These are phyloP conservation scores for Erysiphe neolycopersici DNA, from an alignment of 2,329 filamentous ascomycete species.

Conservation along the genomic window DNA sequence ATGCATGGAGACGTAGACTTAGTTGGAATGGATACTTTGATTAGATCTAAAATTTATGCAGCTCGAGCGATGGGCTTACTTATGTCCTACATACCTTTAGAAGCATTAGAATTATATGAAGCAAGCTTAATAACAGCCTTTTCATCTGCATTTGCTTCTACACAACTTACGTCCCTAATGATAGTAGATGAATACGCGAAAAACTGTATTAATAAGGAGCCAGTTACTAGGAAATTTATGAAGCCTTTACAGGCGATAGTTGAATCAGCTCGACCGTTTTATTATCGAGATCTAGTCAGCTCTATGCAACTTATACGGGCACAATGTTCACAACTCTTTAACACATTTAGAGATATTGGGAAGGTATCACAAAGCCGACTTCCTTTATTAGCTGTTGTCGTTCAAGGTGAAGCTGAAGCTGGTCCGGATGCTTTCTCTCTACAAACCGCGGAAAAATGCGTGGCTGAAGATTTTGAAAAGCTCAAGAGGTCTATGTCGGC, in stretches of 20 bases:
- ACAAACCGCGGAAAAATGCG: slow-evolving; percentile 62
- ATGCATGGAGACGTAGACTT: slow-evolving; percentile 91
- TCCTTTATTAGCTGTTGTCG: slow-evolving; percentile 63
- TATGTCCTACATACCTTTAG: slow-evolving; percentile 48
- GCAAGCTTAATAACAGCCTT: slow-evolving; percentile 38
- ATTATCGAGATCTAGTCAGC: slow-evolving; percentile 74
- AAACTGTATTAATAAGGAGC: slow-evolving; percentile 20
- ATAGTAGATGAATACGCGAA: slow-evolving; percentile 74
- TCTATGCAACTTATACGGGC: slow-evolving; percentile 73
- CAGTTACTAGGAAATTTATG: slow-evolving; percentile 29
- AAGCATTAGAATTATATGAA: slow-evolving; percentile 35
- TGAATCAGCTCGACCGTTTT: slow-evolving; percentile 52
- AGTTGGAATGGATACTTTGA: slow-evolving; percentile 66
- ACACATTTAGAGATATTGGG: slow-evolving; percentile 74
- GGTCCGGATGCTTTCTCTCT: slow-evolving; percentile 84
- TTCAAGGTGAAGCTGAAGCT: slow-evolving; percentile 78
- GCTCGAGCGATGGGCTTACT: slow-evolving; percentile 66
- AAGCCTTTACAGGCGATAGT: slow-evolving; percentile 45
- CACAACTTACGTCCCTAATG: slow-evolving; percentile 60
- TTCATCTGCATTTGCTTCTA: slow-evolving; percentile 51
- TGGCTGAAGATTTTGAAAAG: slow-evolving; percentile 62
- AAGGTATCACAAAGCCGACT: slow-evolving; percentile 52
- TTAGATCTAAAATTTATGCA: slow-evolving; percentile 70
- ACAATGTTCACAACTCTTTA: slow-evolving; percentile 72
- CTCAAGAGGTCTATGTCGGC: slow-evolving; percentile 75